Percentiles rank a stretch among this genome's conserved stretches.
These are phyloP conservation scores for Ustilago curta DNA, from an alignment of 1,284 basidiomycete genomes.

Conservation along the genomic window DNA sequence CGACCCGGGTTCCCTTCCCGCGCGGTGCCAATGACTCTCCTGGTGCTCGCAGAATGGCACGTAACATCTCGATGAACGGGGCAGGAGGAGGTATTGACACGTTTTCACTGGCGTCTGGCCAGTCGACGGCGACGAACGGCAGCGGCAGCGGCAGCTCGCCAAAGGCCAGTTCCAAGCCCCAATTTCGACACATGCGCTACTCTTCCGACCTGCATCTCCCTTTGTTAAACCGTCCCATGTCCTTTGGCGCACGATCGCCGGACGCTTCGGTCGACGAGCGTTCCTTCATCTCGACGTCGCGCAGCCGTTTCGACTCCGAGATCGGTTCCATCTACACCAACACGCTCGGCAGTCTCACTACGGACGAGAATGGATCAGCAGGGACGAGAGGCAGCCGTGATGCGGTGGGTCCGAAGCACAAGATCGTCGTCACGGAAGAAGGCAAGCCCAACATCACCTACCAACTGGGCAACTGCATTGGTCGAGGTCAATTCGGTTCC, in stretches of 20 bases:
- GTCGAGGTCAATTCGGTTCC: conserved; percentile 93
- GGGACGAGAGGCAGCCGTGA: conserved; percentile 40
- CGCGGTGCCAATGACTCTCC: conserved; percentile 52
- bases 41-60: conserved; percentile 42
- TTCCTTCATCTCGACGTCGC: conserved; percentile 39
- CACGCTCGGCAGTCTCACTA: conserved; percentile 52
- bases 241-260: conserved; percentile 28
- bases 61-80: conserved; percentile 55
- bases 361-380: conserved; percentile 43
- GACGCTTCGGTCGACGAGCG: conserved; percentile 42
- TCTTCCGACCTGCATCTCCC: conserved; percentile 61
- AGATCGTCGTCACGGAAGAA: conserved; percentile 82
- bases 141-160: conserved; percentile 40
- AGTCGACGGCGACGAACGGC: conserved; percentile 26
- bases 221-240: conserved; percentile 15
- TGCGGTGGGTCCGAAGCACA: conserved; percentile 71
- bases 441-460: conserved; percentile 84
- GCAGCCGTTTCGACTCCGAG: conserved; percentile 57
- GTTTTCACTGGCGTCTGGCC: conserved; percentile 26
- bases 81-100: conserved; percentile 29
- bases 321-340: conserved; percentile 61
- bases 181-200: conserved; percentile 58
- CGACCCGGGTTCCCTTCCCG: conserved; percentile 56
- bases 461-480: conserved; percentile 81
- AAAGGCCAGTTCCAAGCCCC: conserved; percentile 32